These are phyloP conservation scores for Cladophialophora yegresii DNA, from an alignment of 2,329 filamentous ascomycete species.

Conservation along the genomic window DNA sequence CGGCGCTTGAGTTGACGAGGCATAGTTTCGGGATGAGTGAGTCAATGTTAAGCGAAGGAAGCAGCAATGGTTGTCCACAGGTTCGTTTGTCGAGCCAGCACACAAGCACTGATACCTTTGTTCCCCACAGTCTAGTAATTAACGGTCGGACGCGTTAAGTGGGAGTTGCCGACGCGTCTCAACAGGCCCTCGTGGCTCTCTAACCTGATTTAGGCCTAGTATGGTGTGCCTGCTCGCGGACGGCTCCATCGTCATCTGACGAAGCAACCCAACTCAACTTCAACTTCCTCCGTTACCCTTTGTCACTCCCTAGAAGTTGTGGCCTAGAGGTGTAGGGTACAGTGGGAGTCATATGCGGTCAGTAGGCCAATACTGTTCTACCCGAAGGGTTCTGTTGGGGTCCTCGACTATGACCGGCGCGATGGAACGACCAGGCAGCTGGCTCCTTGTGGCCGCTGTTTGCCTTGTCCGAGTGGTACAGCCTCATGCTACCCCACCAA, in stretches of 20 bases:
- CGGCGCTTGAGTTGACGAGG: conserved; percentile 32
- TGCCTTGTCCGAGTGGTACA: conserved; percentile 5
- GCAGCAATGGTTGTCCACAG: conserved; percentile 3
- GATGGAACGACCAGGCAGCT: conserved; percentile 5
- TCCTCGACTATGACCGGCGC: neutral
- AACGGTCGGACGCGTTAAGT: conserved; percentile 2
- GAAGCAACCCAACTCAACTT: neutral
- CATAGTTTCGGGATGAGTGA: conserved; percentile 22
- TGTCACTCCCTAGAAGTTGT: neutral
- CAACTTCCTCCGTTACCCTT: neutral
- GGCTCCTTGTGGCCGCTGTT: neutral
- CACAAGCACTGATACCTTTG: neutral
- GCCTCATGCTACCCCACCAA: conserved; percentile 7
- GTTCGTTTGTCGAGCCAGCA: neutral
- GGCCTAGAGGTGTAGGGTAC: neutral
- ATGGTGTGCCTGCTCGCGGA: neutral
- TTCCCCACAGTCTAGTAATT: neutral
- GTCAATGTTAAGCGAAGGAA: neutral
- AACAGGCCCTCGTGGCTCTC: neutral
- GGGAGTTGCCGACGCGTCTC: conserved; percentile 5
- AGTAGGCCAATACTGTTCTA: conserved; percentile 2
- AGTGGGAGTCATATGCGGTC: conserved; percentile 6
- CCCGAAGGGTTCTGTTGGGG: neutral
- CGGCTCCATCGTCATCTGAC: neutral
- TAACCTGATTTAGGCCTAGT: neutral